Conservation (phyloP, 768 basidiomycete genomes). For the Tulasnella sp. region DNA sequence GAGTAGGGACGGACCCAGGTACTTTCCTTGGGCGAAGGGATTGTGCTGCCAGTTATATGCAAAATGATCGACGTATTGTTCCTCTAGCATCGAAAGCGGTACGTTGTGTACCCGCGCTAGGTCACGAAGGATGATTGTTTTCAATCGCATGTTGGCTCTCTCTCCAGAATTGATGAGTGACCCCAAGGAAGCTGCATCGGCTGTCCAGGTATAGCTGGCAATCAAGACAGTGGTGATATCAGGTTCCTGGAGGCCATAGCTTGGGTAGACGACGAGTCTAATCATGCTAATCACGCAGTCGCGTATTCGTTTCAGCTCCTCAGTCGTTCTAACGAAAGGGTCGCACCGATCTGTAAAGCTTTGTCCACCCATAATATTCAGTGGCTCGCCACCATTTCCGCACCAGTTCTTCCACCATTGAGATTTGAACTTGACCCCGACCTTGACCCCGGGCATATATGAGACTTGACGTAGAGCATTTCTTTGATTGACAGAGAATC, state of each 20-base stretch:
- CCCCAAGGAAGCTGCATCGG: slow-evolving; percentile 36
- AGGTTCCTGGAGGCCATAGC: slow-evolving; percentile 29
- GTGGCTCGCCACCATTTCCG: not conserved
- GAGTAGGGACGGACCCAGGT: not conserved
- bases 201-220: slow-evolving; percentile 38
- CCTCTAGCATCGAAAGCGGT: slow-evolving; percentile 14
- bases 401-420: slow-evolving; percentile 32
- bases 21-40: slow-evolving; percentile 33
- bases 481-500: slow-evolving; percentile 30
- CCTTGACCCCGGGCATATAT: slow-evolving; percentile 33
- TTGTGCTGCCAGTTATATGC: slow-evolving; percentile 35
- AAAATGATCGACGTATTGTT: slow-evolving; percentile 24
- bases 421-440: slow-evolving; percentile 35
- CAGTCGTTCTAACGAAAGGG: not conserved
- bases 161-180: slow-evolving; percentile 28
- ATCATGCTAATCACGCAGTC: slow-evolving; percentile 19
- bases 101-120: slow-evolving; percentile 31
- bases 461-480: slow-evolving; percentile 31
- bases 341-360: slow-evolving; percentile 37
- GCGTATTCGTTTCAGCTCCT: not conserved
- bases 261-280: slow-evolving; percentile 41
- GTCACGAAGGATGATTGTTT: slow-evolving; percentile 28
- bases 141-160: slow-evolving; percentile 24
- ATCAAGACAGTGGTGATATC: slow-evolving; percentile 30
- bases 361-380: slow-evolving; percentile 37